Evolutionary conservation across 495 filamentous ascomycete species (phyloP).

Genomic region (Penicillium alfredii): DNA sequence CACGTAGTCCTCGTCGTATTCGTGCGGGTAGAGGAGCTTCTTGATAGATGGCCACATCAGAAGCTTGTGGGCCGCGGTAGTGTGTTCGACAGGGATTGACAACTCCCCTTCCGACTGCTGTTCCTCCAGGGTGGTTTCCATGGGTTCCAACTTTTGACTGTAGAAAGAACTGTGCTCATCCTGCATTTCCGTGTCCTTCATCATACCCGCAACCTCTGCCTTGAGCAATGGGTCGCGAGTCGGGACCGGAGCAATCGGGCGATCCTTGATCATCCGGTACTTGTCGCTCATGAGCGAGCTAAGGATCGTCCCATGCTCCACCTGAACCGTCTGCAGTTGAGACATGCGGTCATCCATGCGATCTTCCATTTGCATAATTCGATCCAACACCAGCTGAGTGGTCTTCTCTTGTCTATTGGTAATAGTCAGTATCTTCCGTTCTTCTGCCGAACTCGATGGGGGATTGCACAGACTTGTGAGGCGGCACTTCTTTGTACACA

Average conservation of each 20-base stretch:
- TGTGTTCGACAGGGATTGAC: conserved; percentile 72
- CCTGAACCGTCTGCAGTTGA: conserved; percentile 12
- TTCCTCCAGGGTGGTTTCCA: too few species aligned
- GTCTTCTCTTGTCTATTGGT: conserved; percentile 36
- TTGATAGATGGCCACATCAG: conserved; percentile 65
- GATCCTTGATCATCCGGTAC: too few species aligned
- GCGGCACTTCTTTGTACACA: conserved; percentile 55
- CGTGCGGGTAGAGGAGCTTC: conserved; percentile 42
- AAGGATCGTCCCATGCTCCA: conserved; percentile 8
- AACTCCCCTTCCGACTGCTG: too few species aligned
- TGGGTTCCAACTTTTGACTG: conserved; percentile 1
- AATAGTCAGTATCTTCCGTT: too few species aligned
- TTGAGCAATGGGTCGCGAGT: conserved; percentile 12
- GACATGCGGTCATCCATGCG: conserved; percentile 10
- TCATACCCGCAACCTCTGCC: conserved; percentile 8
- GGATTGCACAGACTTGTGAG: conserved; percentile 45
- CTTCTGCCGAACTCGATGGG: background rate
- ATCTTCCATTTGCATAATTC: conserved; percentile 27
- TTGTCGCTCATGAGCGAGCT: conserved; percentile 5
- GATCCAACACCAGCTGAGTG: conserved; percentile 33
- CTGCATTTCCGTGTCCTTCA: too few species aligned
- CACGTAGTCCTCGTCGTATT: conserved; percentile 55
- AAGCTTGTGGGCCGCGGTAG: conserved; percentile 72
- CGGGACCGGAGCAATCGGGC: background rate
- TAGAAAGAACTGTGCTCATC: conserved; percentile 1